Evolutionary conservation across 2,329 filamentous ascomycete genomes (phyloP), one percentile per base, ranked within the genome.

Genomic region (Cryphonectria naterciae): DNA sequence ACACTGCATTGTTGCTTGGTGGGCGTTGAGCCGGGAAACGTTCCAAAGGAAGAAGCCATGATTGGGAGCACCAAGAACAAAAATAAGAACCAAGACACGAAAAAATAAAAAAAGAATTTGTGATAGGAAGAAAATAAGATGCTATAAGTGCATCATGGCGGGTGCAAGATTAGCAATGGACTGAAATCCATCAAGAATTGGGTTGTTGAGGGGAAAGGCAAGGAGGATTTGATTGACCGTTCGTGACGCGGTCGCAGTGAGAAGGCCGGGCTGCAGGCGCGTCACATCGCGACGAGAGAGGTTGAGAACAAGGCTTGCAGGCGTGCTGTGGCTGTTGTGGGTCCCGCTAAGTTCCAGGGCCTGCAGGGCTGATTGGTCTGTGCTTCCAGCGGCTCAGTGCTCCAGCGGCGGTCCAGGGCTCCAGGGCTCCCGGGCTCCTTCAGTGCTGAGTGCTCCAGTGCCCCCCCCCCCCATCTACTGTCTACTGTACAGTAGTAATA

Each of bases 1-100:
- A 77, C 74, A 64, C 75, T 77, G 73, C 77, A 78, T 70, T 74
- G 76, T 61, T 70, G 68, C 39, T 67, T 71, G 13, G 52, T 76
- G 68, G 25, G 70, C 65, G 71, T 68, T 49, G 67, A 65, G 66
- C 65, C 66, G 65, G 72, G 72, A 70, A 73, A 63, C 39, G 54
- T 25, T 71, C 72, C 52, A 54, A 70, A 62, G 63, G 71, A 64
- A 63, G 63, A 62, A 60, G 72, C 54, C 63, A 70, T 65, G 67
- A 54, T 73, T 13, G 70, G 28, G 7, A 13, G 10, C 13, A 41
- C 61, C 37, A 43, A 63, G 5, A 63, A 61, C 13, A n/a, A 63
- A 28, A 37, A 19, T 4, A 25, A 13, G 22, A 43, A 13, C 8
- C 37, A 39, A 39, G 37, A 39, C 37, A 8, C 25, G 10, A 41